Percentiles rank a stretch among this genome's conserved stretches.
These are phyloP conservation scores for Pseudopithomyces chartarum DNA, from an alignment of 2,329 filamentous ascomycete species.

Conservation along the genomic window DNA sequence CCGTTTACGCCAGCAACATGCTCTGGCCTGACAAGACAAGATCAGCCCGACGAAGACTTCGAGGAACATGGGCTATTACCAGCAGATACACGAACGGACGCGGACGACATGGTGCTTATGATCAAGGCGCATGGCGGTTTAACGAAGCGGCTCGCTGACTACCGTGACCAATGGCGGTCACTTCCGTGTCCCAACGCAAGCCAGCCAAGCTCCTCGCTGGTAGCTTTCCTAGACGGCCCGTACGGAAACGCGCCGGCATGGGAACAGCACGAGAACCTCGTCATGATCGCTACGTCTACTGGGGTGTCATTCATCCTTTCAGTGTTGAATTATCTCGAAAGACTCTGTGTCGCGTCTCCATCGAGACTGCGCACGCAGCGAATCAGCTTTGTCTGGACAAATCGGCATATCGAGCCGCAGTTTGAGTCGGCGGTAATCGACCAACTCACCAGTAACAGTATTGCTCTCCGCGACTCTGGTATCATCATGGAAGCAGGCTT, in stretches of 20 bases:
- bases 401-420: conserved; percentile 30
- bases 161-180: conserved; percentile 29
- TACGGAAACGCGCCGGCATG: conserved; percentile 30
- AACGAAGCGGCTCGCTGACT: conserved; percentile 26
- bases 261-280: conserved; percentile 27
- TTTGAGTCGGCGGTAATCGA: conserved; percentile 27
- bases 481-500: conserved; percentile 22
- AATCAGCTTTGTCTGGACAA: conserved; percentile 29
- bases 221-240: conserved; percentile 33
- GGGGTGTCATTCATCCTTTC: conserved; percentile 33
- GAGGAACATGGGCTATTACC: conserved; percentile 17
- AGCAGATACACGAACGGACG: not conserved
- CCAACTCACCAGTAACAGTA: conserved; percentile 17
- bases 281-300: conserved; percentile 29
- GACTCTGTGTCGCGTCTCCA: conserved; percentile 17
- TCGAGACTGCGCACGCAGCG: conserved; percentile 10
- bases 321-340: conserved; percentile 31
- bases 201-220: conserved; percentile 18
- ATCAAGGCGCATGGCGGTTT: conserved; percentile 27
- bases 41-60: conserved; percentile 13
- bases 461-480: conserved; percentile 20
- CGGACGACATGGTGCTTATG: conserved; percentile 31
- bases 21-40: conserved; percentile 13
- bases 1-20: conserved; percentile 39
- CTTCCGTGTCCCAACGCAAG: conserved; percentile 35